Evolutionary conservation across 768 basidiomycete genomes (phyloP), one percentile per base, ranked within the genome.

Genomic region (Zangia roseola): DNA sequence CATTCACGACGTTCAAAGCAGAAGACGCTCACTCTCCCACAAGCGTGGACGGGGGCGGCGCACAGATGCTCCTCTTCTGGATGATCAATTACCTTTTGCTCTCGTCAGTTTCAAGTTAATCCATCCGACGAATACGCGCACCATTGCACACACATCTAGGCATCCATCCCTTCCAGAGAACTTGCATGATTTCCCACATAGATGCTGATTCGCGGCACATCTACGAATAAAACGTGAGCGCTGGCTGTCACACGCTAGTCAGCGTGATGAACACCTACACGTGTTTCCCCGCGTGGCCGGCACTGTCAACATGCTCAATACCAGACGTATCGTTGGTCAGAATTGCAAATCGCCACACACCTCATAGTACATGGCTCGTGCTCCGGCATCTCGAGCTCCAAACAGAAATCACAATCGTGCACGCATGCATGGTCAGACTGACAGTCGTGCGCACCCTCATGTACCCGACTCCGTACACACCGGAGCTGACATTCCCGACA

Each of bases 261-360:
- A 0, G 2, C 3, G 1, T 5, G 13, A 14, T 2, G 2, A 31
- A 40, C 23, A 56, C 75, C 4, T 60, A 82, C 83, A 81, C 71
- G 53, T 84, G 82, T 10, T 65, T 69, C 13, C 79, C 80, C 19
- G 73, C 60, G 50, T 84, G 82, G 0, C 83, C 83, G 24, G 81
- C 82, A n/a, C 82, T 83, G 0, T 3, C 4, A 10, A 37, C n/a
- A 4, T 24, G 17, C 16, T 47, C 13, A 45, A 40, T 13, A 44
- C 14, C 24, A 25, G 23, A 26, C 2, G n/a, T 6, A 6, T 13
- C 31, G 31, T 14, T 6, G 16, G 2, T 31, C 31, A 16, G 7
- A 16, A 31, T 6, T 31, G 14, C 14, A 31, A 31, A 31, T 31
- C 14, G 10, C 20, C 8, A 69, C 80, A 43, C 56, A 82, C 81